phyloP scores from a whole-genome alignment of 257 asterid genomes.

The Gynochthodes officinalis region DNA sequence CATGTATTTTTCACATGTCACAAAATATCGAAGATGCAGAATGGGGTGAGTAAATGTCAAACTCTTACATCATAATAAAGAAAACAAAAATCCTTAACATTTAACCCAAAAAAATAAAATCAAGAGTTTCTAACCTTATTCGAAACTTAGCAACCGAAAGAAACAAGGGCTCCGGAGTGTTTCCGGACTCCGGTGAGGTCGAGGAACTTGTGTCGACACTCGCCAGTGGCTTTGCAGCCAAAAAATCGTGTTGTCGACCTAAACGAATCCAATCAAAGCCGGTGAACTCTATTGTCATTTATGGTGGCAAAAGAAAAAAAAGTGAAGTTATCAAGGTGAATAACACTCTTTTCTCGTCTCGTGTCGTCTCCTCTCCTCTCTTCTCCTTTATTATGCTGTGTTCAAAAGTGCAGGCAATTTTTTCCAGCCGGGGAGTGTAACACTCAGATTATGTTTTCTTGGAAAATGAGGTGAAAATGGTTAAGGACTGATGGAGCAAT shows the following conservation, averaged over 20 bases:
- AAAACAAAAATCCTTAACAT: too few relatives aligned
- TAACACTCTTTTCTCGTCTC: too few relatives aligned
- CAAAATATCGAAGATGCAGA: not conserved
- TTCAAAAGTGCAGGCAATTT: not conserved
- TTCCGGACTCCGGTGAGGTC: constrained; percentile 51
- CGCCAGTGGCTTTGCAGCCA: constrained; percentile 15
- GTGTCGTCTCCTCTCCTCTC: not conserved
- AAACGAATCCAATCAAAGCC: constrained; percentile 29
- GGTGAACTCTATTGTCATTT: constrained; percentile 66
- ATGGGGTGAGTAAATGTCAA: too few relatives aligned
- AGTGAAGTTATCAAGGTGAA: not conserved
- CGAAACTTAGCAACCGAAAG: constrained; percentile 44
- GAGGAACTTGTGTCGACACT: constrained; percentile 35
- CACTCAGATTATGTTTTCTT: too few relatives aligned
- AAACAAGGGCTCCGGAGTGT: constrained; percentile 31
- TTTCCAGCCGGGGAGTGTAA: not conserved
- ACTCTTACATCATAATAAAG: too few relatives aligned
- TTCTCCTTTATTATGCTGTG: not conserved
- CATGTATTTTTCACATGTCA: not conserved
- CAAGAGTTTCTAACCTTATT: constrained; percentile 39
- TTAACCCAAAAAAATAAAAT: too few relatives aligned
- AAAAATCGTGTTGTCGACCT: constrained; percentile 24
- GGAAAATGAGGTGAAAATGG: too few relatives aligned
- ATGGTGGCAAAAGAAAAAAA: constrained; percentile 45
- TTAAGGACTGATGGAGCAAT: too few relatives aligned